Conservation (phyloP, 2,329 filamentous ascomycete species). For the Zopfia rhizophila region DNA sequence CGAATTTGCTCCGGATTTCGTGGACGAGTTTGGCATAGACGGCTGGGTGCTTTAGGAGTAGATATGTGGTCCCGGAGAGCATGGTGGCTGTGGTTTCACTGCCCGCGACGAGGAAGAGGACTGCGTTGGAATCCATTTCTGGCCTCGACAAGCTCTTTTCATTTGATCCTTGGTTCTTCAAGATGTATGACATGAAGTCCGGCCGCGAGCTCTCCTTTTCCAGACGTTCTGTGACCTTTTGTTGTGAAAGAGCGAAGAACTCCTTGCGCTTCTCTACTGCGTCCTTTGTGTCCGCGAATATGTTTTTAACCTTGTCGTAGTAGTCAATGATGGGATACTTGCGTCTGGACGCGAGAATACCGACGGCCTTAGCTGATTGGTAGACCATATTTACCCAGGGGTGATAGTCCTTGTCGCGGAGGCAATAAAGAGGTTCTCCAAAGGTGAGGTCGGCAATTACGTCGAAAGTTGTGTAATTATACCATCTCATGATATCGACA, state of each 20-base stretch:
- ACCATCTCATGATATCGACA: constrained; percentile 43
- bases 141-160: constrained; percentile 28
- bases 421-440: constrained; percentile 43
- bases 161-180: constrained; percentile 30
- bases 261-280: constrained; percentile 19
- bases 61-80: constrained; percentile 55
- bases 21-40: constrained; percentile 30
- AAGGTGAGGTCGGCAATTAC: constrained; percentile 45
- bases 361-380: constrained; percentile 16
- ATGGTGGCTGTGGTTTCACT: constrained; percentile 60
- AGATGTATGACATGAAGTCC: constrained; percentile 41
- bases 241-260: constrained; percentile 26
- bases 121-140: constrained; percentile 50
- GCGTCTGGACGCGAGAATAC: constrained; percentile 24
- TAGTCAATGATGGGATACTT: constrained; percentile 31
- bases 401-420: constrained; percentile 39
- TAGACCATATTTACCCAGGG: constrained; percentile 41
- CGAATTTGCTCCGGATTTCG: constrained; percentile 39
- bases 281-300: constrained; percentile 24
- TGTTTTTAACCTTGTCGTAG: constrained; percentile 20
- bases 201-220: constrained; percentile 25
- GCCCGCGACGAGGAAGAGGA: constrained; percentile 53
- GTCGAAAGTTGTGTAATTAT: constrained; percentile 39
- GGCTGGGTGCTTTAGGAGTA: constrained; percentile 44
- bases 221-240: constrained; percentile 31